phyloP scores from a whole-genome alignment of 2,329 filamentous ascomycete species.

The Ceratocystis variospora region DNA sequence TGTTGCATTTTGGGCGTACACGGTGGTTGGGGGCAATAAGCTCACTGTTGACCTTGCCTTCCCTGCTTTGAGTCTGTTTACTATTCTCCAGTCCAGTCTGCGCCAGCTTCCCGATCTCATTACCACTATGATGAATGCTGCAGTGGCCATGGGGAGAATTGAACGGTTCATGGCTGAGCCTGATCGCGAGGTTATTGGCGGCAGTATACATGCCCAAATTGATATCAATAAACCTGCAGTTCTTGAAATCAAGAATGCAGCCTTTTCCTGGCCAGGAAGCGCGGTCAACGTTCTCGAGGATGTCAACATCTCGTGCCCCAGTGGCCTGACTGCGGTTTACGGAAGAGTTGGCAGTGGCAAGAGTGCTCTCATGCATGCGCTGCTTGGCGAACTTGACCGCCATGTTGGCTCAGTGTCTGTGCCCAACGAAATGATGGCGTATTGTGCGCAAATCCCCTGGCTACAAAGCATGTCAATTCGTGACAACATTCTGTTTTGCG shows the following conservation, averaged over 20 bases:
- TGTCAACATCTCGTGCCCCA: conserved; percentile 33
- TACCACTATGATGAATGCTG: conserved; percentile 64
- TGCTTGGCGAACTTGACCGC: conserved; percentile 55
- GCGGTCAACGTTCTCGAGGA: conserved; percentile 36
- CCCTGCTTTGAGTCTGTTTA: conserved; percentile 69
- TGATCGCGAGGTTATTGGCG: conserved; percentile 43
- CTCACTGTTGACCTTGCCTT: conserved; percentile 74
- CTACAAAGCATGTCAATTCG: conserved; percentile 51
- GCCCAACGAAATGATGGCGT: conserved; percentile 38
- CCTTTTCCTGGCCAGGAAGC: conserved; percentile 66
- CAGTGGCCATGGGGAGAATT: conserved; percentile 68
- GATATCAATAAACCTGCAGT: conserved; percentile 22
- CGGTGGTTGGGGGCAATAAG: conserved; percentile 50
- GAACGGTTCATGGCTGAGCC: conserved; percentile 79
- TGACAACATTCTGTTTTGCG: conserved; percentile 52
- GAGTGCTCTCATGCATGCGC: conserved; percentile 44
- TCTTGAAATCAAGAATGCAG: conserved; percentile 47
- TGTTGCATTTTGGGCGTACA: conserved; percentile 69
- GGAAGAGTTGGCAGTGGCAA: conserved; percentile 50
- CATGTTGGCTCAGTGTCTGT: conserved; percentile 35
- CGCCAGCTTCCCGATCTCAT: conserved; percentile 63
- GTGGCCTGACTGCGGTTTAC: conserved; percentile 41
- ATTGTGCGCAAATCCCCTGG: conserved; percentile 50
- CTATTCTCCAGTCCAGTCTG: conserved; percentile 58
- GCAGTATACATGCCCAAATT: conserved; percentile 25